Evolutionary conservation across 1,139 yeast species (phyloP), one percentile per base, ranked within the genome.

Genomic region (Blastobotrys niveus): DNA sequence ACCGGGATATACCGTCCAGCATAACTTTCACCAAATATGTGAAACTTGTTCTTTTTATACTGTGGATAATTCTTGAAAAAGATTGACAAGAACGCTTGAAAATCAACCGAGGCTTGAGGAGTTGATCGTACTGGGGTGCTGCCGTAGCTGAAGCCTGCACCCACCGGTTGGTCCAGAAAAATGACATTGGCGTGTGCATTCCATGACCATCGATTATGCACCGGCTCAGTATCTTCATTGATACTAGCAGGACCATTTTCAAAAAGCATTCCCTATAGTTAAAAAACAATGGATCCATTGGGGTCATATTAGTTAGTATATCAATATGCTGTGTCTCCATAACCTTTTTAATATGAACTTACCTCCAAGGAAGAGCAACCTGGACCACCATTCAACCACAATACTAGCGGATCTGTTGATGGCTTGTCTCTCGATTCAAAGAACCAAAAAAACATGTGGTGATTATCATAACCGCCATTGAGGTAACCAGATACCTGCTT

Each of bases 1-100:
- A 80, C 89, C 26, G 97, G 98, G 55, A 91, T 88, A 67, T 91
- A 91, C 66, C 91, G 97, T 52, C 98, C 98, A 46, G 95, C 98
- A 63, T 91, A 91, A n/a, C 96, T 86, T 69, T 91, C 97, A 57
- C 97, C 98, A 39, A 97, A 94, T 67, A 91, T 88, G 67, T 89
- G 97, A 82, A 91, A 88, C 49, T 76, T 72, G 31, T 76, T 66
- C 40, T 74, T 66, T 10, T 25, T 3, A 68, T 83, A 87, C 67
- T 89, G 79, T 36, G 96, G 95, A 77, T 88, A 91, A 63, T 85
- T 86, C 65, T 83, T 76, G 74, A 84, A 91, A 72, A 91, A 91
- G 62, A 89, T 75, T 61, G 84, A 82, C 66, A 91, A 74, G 68
- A 91, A 89, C 1, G 95, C 95, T 56, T 86, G 86, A 27, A 88